These are phyloP conservation scores for Saccharomyces hybrid DNA, from an alignment of 1,139 yeast species.

Conservation along the genomic window DNA sequence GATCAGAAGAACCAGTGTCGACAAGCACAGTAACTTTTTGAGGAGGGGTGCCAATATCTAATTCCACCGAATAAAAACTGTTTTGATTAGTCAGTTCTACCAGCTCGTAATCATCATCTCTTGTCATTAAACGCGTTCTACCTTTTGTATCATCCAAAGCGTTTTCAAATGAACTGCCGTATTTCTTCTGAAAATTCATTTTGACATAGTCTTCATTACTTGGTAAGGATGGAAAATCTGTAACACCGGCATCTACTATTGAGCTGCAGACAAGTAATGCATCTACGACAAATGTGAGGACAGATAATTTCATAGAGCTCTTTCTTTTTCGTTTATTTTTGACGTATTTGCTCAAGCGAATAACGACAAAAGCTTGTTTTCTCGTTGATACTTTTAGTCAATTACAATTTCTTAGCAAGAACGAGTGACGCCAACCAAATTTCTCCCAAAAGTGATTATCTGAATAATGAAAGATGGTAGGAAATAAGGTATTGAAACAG, in stretches of 20 bases:
- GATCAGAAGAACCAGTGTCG: constrained; percentile 69
- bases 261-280: background rate
- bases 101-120: constrained; percentile 14
- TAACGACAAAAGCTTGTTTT: background rate
- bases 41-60: constrained; percentile 45
- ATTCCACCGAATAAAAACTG: constrained; percentile 24
- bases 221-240: background rate
- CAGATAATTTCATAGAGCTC: background rate
- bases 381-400: background rate
- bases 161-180: background rate
- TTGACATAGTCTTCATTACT: background rate
- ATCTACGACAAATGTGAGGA: background rate
- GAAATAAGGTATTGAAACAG: background rate
- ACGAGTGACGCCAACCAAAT: background rate
- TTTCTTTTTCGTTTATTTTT: background rate
- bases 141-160: background rate
- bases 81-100: constrained; percentile 20
- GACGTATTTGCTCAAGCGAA: background rate
- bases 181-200: background rate
- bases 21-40: constrained; percentile 48
- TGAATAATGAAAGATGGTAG: background rate
- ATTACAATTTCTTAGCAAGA: background rate
- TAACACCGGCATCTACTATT: background rate
- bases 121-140: constrained; percentile 6
- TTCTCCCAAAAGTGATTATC: background rate